phyloP scores from a whole-genome alignment of 192 early-diverging fungal genomes.

The Jimgerdemannia lactiflua region DNA sequence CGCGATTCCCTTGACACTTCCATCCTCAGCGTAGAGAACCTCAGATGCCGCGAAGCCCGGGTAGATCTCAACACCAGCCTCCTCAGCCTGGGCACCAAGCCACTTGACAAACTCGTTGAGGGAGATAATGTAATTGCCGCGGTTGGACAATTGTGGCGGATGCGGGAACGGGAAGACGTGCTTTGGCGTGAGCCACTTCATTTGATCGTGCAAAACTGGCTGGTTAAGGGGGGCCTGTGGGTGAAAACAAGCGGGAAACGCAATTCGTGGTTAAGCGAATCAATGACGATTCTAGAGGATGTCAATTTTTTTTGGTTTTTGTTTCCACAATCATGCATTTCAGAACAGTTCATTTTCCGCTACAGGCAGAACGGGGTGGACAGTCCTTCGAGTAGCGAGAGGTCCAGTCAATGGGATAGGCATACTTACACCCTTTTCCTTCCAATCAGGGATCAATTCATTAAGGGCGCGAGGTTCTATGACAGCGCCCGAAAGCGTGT shows the following conservation, averaged over 20 bases:
- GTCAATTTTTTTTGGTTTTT: too few relatives aligned
- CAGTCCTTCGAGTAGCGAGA: neutral
- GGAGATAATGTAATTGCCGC: constrained; percentile 97
- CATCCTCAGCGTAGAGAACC: constrained; percentile 91
- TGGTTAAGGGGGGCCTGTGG: constrained; percentile 80
- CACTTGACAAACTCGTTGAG: constrained; percentile 92
- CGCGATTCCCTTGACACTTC: constrained; percentile 88
- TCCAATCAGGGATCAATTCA: constrained; percentile 98
- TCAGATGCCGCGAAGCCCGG: constrained; percentile 90
- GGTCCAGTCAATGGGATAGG: neutral
- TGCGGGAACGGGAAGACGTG: constrained; percentile 81
- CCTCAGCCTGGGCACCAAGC: constrained; percentile 97
- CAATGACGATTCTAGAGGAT: too few relatives aligned
- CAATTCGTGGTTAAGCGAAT: too few relatives aligned
- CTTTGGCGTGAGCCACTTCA: constrained; percentile 80
- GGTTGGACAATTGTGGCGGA: constrained; percentile 94
- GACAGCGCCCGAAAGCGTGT: constrained; percentile 94
- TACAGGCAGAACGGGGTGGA: too few relatives aligned
- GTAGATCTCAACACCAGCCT: constrained; percentile 93
- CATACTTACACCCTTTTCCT: constrained; percentile 70
- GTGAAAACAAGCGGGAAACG: neutral
- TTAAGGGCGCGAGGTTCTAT: constrained; percentile 89
- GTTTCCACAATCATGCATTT: too few relatives aligned
- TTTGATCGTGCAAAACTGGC: constrained; percentile 79
- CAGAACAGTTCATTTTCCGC: too few relatives aligned